These are phyloP conservation scores for Cyberlindnera sargentensis DNA, from an alignment of 805 yeast species.

Conservation along the genomic window DNA sequence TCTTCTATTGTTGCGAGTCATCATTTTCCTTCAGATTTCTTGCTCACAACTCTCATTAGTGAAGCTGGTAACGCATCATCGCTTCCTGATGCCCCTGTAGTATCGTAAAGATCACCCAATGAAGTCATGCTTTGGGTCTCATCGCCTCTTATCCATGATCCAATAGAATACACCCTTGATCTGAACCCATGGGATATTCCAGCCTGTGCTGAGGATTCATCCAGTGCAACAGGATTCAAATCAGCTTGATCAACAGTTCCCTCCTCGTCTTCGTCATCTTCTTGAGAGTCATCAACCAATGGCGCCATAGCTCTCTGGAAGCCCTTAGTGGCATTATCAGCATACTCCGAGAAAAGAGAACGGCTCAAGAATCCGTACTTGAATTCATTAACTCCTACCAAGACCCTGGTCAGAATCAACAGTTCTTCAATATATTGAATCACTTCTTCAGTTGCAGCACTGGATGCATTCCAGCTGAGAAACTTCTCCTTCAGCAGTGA, in stretches of 20 bases:
- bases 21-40: not conserved
- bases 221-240: conserved; percentile 6
- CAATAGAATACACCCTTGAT: conserved; percentile 30
- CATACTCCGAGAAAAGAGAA: conserved; percentile 36
- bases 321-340: conserved; percentile 33
- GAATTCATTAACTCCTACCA: conserved; percentile 43
- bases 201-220: not conserved
- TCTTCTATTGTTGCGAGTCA: not conserved
- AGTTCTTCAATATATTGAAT: conserved; percentile 44
- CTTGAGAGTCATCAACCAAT: conserved; percentile 1
- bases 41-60: conserved; percentile 29
- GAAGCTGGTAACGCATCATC: conserved; percentile 33
- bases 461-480: conserved; percentile 46
- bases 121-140: conserved; percentile 18
- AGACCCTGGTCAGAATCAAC: conserved; percentile 31
- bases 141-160: conserved; percentile 24
- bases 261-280: conserved; percentile 2
- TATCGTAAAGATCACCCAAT: conserved; percentile 16
- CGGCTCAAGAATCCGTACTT: conserved; percentile 46
- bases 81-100: not conserved
- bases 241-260: conserved; percentile 6
- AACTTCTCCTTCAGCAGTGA: conserved; percentile 29
- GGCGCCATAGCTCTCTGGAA: conserved; percentile 14
- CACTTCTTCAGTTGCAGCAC: conserved; percentile 41
- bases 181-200: conserved; percentile 25